A percentile compares a stretch with the other conserved stretches of the same genome.
Evolutionary conservation across 179 eudicot genomes (phyloP).

Genomic region (Patellifolia procumbens): DNA sequence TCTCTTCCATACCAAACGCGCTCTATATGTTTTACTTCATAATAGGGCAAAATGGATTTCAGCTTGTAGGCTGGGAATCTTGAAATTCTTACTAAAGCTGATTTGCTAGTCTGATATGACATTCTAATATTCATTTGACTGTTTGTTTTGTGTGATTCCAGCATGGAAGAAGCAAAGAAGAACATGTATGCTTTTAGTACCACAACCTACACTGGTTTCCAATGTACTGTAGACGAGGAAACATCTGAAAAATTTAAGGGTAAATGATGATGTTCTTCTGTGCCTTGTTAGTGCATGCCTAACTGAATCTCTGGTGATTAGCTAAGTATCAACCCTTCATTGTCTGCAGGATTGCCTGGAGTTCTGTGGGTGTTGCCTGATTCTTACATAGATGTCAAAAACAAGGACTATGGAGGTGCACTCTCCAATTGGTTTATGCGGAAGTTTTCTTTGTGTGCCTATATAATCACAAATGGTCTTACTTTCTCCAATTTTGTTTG

Average conservation of each 20-base stretch:
- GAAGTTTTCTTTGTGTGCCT: not conserved
- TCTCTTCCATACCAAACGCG: too few relatives aligned
- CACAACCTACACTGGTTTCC: constrained; percentile 94
- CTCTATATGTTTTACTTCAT: too few relatives aligned
- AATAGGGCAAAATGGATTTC: not conserved
- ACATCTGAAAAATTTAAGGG: constrained; percentile 91
- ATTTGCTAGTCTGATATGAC: not conserved
- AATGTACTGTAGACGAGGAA: constrained; percentile 91
- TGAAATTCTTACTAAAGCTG: not conserved
- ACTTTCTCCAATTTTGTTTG: constrained; percentile 5
- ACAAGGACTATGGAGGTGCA: constrained; percentile 92
- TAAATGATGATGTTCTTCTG: constrained; percentile 19
- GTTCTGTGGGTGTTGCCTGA: constrained; percentile 93
- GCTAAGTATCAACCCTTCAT: constrained; percentile 11
- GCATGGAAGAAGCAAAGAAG: constrained; percentile 96
- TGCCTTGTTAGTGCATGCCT: not conserved
- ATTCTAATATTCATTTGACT: not conserved
- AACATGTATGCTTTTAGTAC: constrained; percentile 95
- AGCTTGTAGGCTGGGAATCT: not conserved
- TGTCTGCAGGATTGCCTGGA: constrained; percentile 75
- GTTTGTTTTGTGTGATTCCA: constrained; percentile 29
- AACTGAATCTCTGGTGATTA: not conserved
- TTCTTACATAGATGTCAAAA: constrained; percentile 92
- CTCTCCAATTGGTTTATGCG: not conserved
- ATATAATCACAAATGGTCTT: not conserved